These are phyloP conservation scores for Hevea brasiliensis DNA, from an alignment of 345 rosid genomes.

Conservation along the genomic window DNA sequence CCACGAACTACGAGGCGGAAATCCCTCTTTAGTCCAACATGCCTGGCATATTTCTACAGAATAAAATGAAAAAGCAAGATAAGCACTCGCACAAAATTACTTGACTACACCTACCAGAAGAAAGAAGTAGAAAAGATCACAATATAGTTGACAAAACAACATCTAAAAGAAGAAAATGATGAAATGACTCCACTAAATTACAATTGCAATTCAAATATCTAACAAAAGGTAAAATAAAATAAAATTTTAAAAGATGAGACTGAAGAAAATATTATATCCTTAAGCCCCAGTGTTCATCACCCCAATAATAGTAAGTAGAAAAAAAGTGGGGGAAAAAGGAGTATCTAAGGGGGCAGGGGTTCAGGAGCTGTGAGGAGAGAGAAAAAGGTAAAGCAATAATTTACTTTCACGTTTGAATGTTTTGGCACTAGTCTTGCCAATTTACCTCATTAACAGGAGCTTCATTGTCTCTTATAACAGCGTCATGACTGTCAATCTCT, in stretches of 20 bases:
- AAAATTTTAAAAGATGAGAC: too few relatives aligned
- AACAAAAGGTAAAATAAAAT: background rate
- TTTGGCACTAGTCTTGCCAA: background rate
- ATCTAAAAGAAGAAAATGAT: background rate
- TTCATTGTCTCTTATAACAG: constrained; percentile 89
- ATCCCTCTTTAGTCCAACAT: constrained; percentile 91
- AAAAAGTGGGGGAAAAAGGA: background rate
- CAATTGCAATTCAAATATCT: constrained; percentile 4
- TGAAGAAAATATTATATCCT: too few relatives aligned
- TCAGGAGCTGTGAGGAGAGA: background rate
- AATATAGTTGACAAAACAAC: background rate
- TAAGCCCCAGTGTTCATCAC: background rate
- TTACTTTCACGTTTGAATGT: background rate
- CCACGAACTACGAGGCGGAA: constrained; percentile 95
- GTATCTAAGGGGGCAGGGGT: background rate
- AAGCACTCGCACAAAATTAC: constrained; percentile 21
- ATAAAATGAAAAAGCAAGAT: constrained; percentile 18
- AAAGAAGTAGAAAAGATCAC: too few relatives aligned
- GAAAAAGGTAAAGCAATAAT: background rate
- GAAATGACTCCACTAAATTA: background rate
- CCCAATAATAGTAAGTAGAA: background rate
- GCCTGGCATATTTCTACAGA: constrained; percentile 76
- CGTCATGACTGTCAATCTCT: constrained; percentile 94
- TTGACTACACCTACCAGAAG: constrained; percentile 8
- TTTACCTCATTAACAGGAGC: constrained; percentile 91